Base-by-base conservation (phyloP, 352 stramenopile genomes). In the Phytophthora cactorum region DNA sequence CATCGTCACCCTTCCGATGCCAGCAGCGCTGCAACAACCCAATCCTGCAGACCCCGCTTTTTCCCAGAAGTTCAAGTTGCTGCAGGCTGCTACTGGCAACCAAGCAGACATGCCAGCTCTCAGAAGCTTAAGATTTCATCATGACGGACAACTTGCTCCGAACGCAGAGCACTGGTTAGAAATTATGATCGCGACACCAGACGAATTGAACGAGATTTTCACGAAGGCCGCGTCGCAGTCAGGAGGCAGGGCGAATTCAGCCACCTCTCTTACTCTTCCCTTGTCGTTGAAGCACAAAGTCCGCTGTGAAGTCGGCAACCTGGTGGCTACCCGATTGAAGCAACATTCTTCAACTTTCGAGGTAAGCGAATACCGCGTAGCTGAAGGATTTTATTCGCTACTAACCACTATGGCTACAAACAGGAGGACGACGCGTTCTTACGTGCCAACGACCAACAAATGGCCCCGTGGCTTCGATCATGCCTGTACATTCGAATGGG, bases 401-500 rank as follows among this genome's bases (percentile, higher is more conserved):
- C 31, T 62, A 11, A 63, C 12, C 6, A 17, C 28, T 15, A 15
- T 66, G 9, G 41, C 9, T 25, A 28, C n/a, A n/a, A 49, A 56
- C 58, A 93, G 84, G 60, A 72, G 43, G 84, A 94, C 56, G 66
- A 81, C 22, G 31, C 39, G 3, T 91, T 94, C 31, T 56, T 92
- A 12, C 50, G 22, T 10, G 62, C 51, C 7, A 77, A 91, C 9
- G 60, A 82, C 1, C 41, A 59, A 38, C 73, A 89, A 61, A 74
- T 94, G 66, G 82, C 84, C 9, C 52, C 69, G 15, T 94, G 82
- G 86, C 72, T 91, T 41, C 78, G 76, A 31, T 86, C 79, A 17
- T 90, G 82, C 36, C 57, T 94, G 45, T 72, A 91, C 50, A 66
- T 92, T 53, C 84, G 86, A 59, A 87, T 89, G 59, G 73, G 78